These are phyloP conservation scores for Paecilomyces formosus DNA, from an alignment of 2,329 filamentous ascomycete genomes.

Conservation along the genomic window DNA sequence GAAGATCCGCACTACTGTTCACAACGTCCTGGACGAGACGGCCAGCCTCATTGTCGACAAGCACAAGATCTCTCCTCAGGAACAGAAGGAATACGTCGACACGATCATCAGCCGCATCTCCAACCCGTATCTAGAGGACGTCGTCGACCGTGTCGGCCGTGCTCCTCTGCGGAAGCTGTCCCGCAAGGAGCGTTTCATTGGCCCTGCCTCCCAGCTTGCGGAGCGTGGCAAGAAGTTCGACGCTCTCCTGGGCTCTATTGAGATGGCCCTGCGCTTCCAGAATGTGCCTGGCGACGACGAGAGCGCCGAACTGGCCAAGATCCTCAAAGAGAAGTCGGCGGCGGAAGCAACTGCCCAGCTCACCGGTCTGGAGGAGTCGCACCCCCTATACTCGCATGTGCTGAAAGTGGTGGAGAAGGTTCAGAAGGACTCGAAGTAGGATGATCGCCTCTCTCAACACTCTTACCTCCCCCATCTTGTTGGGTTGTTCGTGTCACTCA, in stretches of 20 bases:
- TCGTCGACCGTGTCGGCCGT: constrained; percentile 89
- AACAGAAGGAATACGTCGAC: constrained; percentile 80
- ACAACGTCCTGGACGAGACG: constrained; percentile 75
- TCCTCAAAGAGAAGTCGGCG: constrained; percentile 66
- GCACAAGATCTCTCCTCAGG: constrained; percentile 66
- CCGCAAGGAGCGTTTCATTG: constrained; percentile 93
- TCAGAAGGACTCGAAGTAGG: constrained; percentile 47
- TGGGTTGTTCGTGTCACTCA: neutral
- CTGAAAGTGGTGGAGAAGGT: constrained; percentile 76
- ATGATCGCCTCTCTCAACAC: neutral
- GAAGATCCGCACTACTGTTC: constrained; percentile 71
- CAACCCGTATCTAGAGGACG: constrained; percentile 87
- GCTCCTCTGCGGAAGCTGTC: constrained; percentile 89
- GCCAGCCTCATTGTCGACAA: constrained; percentile 78
- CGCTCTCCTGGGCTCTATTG: constrained; percentile 71
- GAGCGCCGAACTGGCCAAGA: constrained; percentile 75
- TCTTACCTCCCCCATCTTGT: neutral
- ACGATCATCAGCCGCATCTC: constrained; percentile 90
- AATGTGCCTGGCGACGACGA: constrained; percentile 88
- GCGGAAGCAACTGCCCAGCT: constrained; percentile 72
- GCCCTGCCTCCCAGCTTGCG: constrained; percentile 80
- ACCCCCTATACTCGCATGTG: constrained; percentile 71
- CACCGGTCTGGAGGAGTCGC: constrained; percentile 67
- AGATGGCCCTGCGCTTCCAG: constrained; percentile 93
- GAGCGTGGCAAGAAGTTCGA: constrained; percentile 68